phyloP scores from a whole-genome alignment of 1,284 basidiomycete genomes.

The Afroboletus lepidellus region DNA sequence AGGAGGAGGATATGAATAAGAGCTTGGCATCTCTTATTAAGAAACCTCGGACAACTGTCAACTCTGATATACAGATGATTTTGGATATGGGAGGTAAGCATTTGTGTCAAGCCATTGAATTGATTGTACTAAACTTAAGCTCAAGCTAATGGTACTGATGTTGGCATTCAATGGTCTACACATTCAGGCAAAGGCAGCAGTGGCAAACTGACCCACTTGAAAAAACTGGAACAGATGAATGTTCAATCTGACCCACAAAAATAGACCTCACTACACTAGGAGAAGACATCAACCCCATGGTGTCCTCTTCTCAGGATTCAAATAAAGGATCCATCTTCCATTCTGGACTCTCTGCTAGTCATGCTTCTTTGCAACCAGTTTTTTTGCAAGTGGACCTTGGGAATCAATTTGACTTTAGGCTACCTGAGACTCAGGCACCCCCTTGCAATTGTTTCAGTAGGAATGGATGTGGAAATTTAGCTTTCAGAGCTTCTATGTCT shows the following conservation, averaged over 20 bases:
- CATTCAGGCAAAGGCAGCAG: background rate
- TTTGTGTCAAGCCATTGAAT: too few relatives aligned
- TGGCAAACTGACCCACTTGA: background rate
- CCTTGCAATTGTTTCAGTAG: background rate
- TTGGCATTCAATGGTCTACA: too few relatives aligned
- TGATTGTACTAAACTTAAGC: too few relatives aligned
- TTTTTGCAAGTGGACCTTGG: background rate
- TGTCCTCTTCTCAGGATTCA: background rate
- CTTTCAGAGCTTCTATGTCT: background rate
- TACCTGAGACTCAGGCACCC: background rate
- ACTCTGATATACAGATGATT: too few relatives aligned
- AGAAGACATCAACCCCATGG: conserved; percentile 5
- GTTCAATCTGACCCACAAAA: background rate
- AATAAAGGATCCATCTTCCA: too few relatives aligned
- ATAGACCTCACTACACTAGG: background rate
- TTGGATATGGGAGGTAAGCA: too few relatives aligned
- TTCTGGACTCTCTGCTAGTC: too few relatives aligned
- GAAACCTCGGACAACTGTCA: too few relatives aligned
- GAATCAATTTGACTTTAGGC: background rate
- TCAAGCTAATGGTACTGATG: too few relatives aligned
- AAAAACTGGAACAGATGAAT: background rate
- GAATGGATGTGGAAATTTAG: too few relatives aligned
- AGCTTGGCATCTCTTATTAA: too few relatives aligned
- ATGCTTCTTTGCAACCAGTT: background rate
- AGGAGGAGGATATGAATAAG: too few relatives aligned